phyloP scores from a whole-genome alignment of 257 asterid genomes.

The Coffea eugenioides region DNA sequence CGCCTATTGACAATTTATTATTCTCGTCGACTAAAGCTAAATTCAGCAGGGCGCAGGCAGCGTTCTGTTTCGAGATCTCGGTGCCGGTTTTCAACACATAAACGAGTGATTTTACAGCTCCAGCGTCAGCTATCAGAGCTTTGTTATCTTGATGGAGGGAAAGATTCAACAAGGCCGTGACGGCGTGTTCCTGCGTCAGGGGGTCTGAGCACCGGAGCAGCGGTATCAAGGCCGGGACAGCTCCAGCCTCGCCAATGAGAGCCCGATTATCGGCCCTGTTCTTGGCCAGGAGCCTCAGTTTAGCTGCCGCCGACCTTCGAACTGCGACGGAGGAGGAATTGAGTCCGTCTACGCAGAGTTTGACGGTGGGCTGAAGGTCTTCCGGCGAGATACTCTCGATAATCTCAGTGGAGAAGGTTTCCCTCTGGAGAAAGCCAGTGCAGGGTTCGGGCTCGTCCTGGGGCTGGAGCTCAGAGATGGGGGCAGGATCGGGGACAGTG shows the following conservation, averaged over 20 bases:
- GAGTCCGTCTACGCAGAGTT: slow-evolving; percentile 70
- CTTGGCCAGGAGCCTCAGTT: slow-evolving; percentile 68
- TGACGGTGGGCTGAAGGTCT: slow-evolving; percentile 85
- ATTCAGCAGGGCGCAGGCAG: slow-evolving; percentile 84
- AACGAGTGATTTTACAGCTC: slow-evolving; percentile 68
- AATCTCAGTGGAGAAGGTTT: slow-evolving; percentile 77
- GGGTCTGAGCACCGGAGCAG: slow-evolving; percentile 80
- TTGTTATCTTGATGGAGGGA: slow-evolving; percentile 80
- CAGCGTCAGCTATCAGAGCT: slow-evolving; percentile 49
- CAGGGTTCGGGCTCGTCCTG: slow-evolving; percentile 68
- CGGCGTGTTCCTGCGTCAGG: slow-evolving; percentile 82
- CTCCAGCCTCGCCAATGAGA: slow-evolving; percentile 86
- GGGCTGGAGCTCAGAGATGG: slow-evolving; percentile 11
- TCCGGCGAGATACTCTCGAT: slow-evolving; percentile 86
- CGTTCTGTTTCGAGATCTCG: slow-evolving; percentile 83
- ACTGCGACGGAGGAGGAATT: slow-evolving; percentile 61
- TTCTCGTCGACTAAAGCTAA: slow-evolving; percentile 79
- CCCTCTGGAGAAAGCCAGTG: slow-evolving; percentile 67
- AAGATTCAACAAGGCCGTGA: slow-evolving; percentile 77
- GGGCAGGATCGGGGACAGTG: slow-evolving; percentile 41
- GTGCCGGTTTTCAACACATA: slow-evolving; percentile 85
- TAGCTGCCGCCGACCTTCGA: slow-evolving; percentile 87
- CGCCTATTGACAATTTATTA: slow-evolving; percentile 76
- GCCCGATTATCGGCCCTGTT: slow-evolving; percentile 88
- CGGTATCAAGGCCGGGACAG: slow-evolving; percentile 68